Conservation (phyloP, 1,284 basidiomycete genomes). For the Apiotrichum laibachii region DNA sequence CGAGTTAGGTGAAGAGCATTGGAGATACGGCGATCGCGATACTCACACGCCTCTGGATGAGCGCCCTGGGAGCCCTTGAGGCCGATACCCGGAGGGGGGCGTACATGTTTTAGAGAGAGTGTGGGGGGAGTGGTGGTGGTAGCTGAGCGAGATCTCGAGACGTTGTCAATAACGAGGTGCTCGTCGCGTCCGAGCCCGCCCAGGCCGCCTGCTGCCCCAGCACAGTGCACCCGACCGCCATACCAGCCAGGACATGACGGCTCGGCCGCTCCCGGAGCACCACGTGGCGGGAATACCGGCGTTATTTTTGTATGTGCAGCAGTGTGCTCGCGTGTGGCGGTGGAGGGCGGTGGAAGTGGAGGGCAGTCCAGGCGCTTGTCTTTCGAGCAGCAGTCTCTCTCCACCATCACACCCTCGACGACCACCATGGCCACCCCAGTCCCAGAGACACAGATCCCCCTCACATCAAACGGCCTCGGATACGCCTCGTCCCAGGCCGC, state of each 20-base stretch:
- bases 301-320: neutral
- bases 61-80: constrained; percentile 24
- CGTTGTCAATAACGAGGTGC: neutral
- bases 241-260: neutral
- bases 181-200: neutral
- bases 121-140: neutral
- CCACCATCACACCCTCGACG: neutral
- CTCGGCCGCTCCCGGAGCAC: neutral
- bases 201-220: too few relatives aligned
- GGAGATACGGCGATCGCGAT: neutral
- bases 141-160: constrained; percentile 1
- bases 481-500: constrained; percentile 20
- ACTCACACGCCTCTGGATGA: constrained; percentile 40
- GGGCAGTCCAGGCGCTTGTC: too few relatives aligned
- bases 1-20: neutral
- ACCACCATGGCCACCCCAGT: constrained; percentile 4
- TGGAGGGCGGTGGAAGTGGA: constrained; percentile 19
- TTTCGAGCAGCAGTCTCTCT: too few relatives aligned
- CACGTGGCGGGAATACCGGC: constrained; percentile 9
- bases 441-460: constrained; percentile 13
- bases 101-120: constrained; percentile 27
- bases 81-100: constrained; percentile 35
- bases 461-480: constrained; percentile 28
- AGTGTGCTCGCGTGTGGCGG: constrained; percentile 1
- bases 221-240: too few relatives aligned